These are phyloP conservation scores for Citeromyces hawaiiensis DNA, from an alignment of 1,139 yeast genomes.

Conservation along the genomic window DNA sequence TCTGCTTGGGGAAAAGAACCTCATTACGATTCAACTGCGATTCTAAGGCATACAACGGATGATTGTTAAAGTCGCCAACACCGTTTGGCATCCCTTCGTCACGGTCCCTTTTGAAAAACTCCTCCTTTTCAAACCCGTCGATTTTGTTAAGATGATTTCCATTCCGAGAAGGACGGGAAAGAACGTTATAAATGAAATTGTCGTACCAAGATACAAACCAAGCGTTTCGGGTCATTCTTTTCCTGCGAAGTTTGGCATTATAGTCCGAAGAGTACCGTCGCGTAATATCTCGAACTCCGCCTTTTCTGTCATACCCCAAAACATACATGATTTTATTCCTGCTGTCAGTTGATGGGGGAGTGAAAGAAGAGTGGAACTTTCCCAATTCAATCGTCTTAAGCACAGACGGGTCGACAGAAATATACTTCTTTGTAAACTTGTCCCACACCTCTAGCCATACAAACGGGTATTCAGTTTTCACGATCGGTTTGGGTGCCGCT, in stretches of 20 bases:
- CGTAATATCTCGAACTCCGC: conserved; percentile 71
- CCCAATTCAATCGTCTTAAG: conserved; percentile 60
- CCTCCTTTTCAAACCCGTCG: conserved; percentile 61
- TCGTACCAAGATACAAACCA: conserved; percentile 57
- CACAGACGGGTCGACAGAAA: conserved; percentile 73
- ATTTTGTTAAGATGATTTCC: conserved; percentile 24
- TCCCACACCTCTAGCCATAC: conserved; percentile 97
- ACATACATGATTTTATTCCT: conserved; percentile 60
- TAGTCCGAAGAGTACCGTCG: conserved; percentile 61
- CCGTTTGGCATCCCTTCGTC: conserved; percentile 84
- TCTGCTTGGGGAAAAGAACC: conserved; percentile 52
- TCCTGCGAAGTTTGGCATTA: conserved; percentile 65
- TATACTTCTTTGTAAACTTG: conserved; percentile 54
- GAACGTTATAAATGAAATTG: no score
- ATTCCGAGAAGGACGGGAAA: conserved; percentile 19
- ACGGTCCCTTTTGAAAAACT: conserved; percentile 51
- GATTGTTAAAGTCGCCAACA: conserved; percentile 71
- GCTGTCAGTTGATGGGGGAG: conserved; percentile 56
- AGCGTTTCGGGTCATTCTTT: conserved; percentile 49
- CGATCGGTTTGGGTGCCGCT: neutral
- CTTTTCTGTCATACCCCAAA: conserved; percentile 56
- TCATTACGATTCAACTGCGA: conserved; percentile 62
- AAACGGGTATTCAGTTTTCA: conserved; percentile 35
- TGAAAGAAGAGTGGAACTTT: conserved; percentile 46
- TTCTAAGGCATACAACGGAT: conserved; percentile 79